phyloP scores from a whole-genome alignment of 345 rosid species.

The Anastatica hierochuntica region DNA sequence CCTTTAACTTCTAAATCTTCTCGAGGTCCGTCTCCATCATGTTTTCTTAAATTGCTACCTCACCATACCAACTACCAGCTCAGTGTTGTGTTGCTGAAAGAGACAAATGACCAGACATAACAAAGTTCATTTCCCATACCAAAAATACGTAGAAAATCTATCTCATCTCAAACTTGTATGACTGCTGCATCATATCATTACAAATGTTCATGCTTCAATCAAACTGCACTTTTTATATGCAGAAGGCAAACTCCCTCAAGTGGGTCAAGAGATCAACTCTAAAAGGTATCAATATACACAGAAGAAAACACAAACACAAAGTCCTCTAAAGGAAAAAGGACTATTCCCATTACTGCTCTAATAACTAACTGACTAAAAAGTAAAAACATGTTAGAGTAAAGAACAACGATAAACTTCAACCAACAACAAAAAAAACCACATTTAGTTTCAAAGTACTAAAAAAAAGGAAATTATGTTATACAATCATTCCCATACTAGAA shows the following conservation, averaged over 20 bases:
- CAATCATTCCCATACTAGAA: neutral
- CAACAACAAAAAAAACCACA: too few relatives aligned
- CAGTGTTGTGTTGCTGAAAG: slow-evolving; percentile 80
- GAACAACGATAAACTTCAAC: too few relatives aligned
- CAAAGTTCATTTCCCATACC: neutral
- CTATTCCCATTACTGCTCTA: too few relatives aligned
- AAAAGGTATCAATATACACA: too few relatives aligned
- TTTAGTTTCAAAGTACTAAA: too few relatives aligned
- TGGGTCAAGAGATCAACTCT: too few relatives aligned
- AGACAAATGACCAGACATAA: slow-evolving; percentile 1
- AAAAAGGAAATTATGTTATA: neutral
- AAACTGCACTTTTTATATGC: too few relatives aligned
- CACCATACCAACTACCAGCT: slow-evolving; percentile 64
- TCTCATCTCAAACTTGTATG: neutral
- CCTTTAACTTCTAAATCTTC: slow-evolving; percentile 82
- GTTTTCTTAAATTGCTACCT: slow-evolving; percentile 81
- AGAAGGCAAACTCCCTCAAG: too few relatives aligned
- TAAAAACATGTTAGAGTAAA: too few relatives aligned
- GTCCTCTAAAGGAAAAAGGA: too few relatives aligned
- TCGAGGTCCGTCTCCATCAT: slow-evolving; percentile 79
- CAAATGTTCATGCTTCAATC: neutral
- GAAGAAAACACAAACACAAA: too few relatives aligned
- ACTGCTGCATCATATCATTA: neutral
- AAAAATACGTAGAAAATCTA: neutral
- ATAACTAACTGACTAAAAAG: too few relatives aligned